Evolutionary conservation across 805 yeast species (phyloP).

Genomic region (Sugiyamaella mastotermitis): DNA sequence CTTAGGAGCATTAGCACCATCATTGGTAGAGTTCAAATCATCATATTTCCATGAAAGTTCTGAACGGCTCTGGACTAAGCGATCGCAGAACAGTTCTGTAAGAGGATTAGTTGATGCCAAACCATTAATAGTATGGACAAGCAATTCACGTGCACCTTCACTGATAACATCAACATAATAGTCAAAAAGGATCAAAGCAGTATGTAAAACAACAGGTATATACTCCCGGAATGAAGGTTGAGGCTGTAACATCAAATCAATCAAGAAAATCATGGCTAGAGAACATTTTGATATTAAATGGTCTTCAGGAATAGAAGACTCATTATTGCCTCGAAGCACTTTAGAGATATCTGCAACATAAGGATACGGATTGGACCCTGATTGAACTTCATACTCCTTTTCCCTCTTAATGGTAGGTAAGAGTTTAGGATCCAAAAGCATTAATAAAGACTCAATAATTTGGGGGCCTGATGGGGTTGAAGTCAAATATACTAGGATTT

Average conservation of each 20-base stretch:
- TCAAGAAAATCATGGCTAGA: constrained; percentile 75
- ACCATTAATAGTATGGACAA: constrained; percentile 66
- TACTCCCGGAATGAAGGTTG: constrained; percentile 50
- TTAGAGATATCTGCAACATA: constrained; percentile 69
- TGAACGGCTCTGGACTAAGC: constrained; percentile 1
- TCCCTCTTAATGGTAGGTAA: too few species aligned
- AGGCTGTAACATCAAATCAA: constrained; percentile 67
- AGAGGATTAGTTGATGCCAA: constrained; percentile 37
- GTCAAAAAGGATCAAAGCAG: constrained; percentile 74
- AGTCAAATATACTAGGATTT: constrained; percentile 66
- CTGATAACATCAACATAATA: constrained; percentile 81
- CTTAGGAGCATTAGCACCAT: constrained; percentile 72
- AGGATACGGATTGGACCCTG: constrained; percentile 45
- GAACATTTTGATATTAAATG: constrained; percentile 91
- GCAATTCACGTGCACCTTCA: constrained; percentile 72
- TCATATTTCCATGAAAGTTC: constrained; percentile 73
- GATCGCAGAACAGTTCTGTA: constrained; percentile 10
- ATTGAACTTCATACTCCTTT: constrained; percentile 30
- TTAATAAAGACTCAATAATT: constrained; percentile 52
- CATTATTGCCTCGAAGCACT: constrained; percentile 47
- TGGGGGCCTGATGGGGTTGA: constrained; percentile 47
- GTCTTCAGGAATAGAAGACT: constrained; percentile 72
- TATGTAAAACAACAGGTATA: constrained; percentile 71
- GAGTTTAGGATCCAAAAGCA: constrained; percentile 67
- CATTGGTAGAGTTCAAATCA: constrained; percentile 68